A percentile compares a stretch with the other conserved stretches of the same genome.
Conservation (phyloP, 2,329 filamentous ascomycete genomes). For the Paraphaeosphaeria sporulosa region DNA sequence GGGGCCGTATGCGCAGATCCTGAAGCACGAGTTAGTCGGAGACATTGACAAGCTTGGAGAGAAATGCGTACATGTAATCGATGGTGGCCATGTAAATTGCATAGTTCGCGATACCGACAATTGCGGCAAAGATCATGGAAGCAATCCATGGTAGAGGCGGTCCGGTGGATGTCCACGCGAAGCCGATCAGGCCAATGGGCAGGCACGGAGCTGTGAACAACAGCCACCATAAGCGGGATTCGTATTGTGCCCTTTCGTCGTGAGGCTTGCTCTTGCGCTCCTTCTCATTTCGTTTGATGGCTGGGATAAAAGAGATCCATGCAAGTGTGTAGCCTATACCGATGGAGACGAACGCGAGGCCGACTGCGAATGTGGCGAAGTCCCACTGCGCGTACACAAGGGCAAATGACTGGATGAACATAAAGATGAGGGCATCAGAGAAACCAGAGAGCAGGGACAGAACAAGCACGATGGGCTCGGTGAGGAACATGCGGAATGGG, state of each 20-base stretch:
- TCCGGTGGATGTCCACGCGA: conserved; percentile 73
- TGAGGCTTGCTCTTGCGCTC: conserved; percentile 37
- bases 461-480: conserved; percentile 76
- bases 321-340: conserved; percentile 70
- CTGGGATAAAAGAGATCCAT: conserved; percentile 67
- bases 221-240: conserved; percentile 70
- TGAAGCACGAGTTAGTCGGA: conserved; percentile 45
- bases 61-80: conserved; percentile 64
- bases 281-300: conserved; percentile 50
- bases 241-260: conserved; percentile 44
- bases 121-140: conserved; percentile 68
- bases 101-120: conserved; percentile 77
- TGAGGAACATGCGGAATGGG: conserved; percentile 78
- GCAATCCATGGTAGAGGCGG: conserved; percentile 74
- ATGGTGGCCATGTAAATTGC: conserved; percentile 81
- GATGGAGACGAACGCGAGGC: conserved; percentile 67
- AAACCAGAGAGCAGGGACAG: conserved; percentile 78
- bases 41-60: background rate
- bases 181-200: conserved; percentile 74
- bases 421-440: conserved; percentile 80
- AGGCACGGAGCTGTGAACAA: conserved; percentile 68
- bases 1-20: conserved; percentile 76
- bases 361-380: conserved; percentile 65
- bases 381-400: conserved; percentile 74
- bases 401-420: conserved; percentile 75